phyloP scores from a whole-genome alignment of 2,329 filamentous ascomycete genomes.

The Fusarium fujikuroi region DNA sequence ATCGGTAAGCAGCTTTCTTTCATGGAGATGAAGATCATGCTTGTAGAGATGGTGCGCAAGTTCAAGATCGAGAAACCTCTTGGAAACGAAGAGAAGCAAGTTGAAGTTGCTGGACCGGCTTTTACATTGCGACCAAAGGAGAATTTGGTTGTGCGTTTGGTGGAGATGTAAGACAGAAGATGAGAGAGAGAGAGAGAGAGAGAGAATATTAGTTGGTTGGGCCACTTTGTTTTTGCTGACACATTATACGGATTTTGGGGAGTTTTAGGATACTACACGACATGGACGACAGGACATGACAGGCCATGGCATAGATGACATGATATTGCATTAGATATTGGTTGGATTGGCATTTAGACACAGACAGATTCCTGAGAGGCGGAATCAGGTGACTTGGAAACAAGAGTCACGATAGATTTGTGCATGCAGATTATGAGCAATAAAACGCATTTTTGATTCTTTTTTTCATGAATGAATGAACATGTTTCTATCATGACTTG shows the following conservation, averaged over 20 bases:
- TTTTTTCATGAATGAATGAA: neutral
- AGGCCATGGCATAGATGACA: neutral
- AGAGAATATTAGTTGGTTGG: neutral
- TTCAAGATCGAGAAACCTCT: conserved; percentile 45
- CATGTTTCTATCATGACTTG: conserved; percentile 17
- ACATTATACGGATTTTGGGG: neutral
- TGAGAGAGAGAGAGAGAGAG: neutral
- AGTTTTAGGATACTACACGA: neutral
- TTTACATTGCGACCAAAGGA: conserved; percentile 46
- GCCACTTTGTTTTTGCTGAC: neutral
- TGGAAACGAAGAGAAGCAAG: conserved; percentile 23
- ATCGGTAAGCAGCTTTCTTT: conserved; percentile 51
- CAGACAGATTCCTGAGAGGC: neutral
- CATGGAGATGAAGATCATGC: conserved; percentile 52
- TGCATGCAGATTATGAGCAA: neutral
- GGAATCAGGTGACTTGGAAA: neutral
- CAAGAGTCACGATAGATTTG: neutral
- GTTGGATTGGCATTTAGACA: neutral
- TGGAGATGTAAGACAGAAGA: conserved; percentile 14
- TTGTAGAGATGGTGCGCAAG: conserved; percentile 47
- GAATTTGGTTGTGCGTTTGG: conserved; percentile 38
- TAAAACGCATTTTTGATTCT: neutral
- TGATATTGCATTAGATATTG: neutral
- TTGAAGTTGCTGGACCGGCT: conserved; percentile 39
- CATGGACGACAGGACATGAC: neutral